phyloP scores from a whole-genome alignment of 495 filamentous ascomycete species.

The Penicillium pulvis region DNA sequence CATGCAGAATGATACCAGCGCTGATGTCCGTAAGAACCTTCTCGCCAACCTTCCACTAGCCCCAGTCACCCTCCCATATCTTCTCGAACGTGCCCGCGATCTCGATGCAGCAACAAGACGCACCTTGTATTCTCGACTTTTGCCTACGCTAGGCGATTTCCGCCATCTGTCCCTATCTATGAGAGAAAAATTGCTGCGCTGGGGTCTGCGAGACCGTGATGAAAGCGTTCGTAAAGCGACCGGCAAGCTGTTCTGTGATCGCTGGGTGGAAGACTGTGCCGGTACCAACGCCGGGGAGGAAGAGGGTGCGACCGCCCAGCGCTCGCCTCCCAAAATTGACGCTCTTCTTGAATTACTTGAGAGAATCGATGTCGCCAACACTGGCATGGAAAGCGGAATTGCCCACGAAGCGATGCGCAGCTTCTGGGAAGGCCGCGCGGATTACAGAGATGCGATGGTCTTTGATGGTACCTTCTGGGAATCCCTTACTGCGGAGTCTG shows the following conservation, averaged over 20 bases:
- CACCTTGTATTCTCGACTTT: slow-evolving; percentile 81
- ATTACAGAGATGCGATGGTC: slow-evolving; percentile 78
- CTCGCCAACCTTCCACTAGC: slow-evolving; percentile 86
- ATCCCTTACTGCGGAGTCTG: slow-evolving; percentile 76
- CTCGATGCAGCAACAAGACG: slow-evolving; percentile 79
- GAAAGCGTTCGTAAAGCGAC: slow-evolving; percentile 93
- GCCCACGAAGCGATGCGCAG: slow-evolving; percentile 89
- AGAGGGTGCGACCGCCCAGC: slow-evolving; percentile 43
- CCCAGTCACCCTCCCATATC: slow-evolving; percentile 79
- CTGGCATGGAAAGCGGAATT: slow-evolving; percentile 85
- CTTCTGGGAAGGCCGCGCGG: slow-evolving; percentile 93
- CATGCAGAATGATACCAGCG: slow-evolving; percentile 91
- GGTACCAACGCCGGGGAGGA: slow-evolving; percentile 56
- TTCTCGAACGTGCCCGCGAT: slow-evolving; percentile 90
- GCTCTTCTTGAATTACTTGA: slow-evolving; percentile 88
- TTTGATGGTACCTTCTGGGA: slow-evolving; percentile 92
- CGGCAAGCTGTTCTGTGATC: slow-evolving; percentile 83
- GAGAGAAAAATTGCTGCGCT: slow-evolving; percentile 92
- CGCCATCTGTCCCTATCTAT: slow-evolving; percentile 92
- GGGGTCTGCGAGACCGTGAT: slow-evolving; percentile 93
- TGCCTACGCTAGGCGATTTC: slow-evolving; percentile 93
- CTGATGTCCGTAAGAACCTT: slow-evolving; percentile 85
- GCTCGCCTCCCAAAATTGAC: slow-evolving; percentile 66
- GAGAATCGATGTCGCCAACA: slow-evolving; percentile 88
- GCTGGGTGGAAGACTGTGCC: slow-evolving; percentile 95